Evolutionary conservation across 1,139 yeast genomes (phyloP).

Genomic region (Torulaspora pretoriensis): DNA sequence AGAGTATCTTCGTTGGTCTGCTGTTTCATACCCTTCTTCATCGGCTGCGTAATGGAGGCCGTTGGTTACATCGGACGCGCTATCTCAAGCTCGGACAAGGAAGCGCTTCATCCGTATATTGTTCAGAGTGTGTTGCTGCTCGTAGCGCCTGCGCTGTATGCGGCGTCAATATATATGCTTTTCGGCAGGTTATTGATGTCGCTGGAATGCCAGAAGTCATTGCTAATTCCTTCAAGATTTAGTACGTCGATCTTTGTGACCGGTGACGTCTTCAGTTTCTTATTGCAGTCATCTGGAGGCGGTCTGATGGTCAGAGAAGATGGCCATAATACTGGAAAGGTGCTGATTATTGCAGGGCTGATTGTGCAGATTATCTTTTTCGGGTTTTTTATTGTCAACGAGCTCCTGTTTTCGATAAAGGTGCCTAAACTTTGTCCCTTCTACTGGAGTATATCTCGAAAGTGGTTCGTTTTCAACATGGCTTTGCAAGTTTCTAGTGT

Average conservation of each 20-base stretch:
- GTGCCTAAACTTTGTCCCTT: slow-evolving; percentile 11
- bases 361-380: slow-evolving; percentile 41
- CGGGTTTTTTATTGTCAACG: slow-evolving; percentile 35
- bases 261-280: slow-evolving; percentile 43
- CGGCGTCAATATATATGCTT: slow-evolving; percentile 46
- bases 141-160: slow-evolving; percentile 44
- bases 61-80: slow-evolving; percentile 41
- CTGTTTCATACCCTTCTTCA: slow-evolving; percentile 30
- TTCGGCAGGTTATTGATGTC: slow-evolving; percentile 39
- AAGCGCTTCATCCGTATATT: slow-evolving; percentile 35
- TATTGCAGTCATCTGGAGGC: slow-evolving; percentile 45
- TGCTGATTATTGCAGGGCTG: slow-evolving; percentile 36
- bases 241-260: slow-evolving; percentile 43
- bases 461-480: slow-evolving; percentile 27
- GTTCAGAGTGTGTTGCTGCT: slow-evolving; percentile 40
- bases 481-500: slow-evolving; percentile 33
- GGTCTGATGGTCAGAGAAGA: slow-evolving; percentile 37
- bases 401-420: slow-evolving; percentile 22
- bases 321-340: slow-evolving; percentile 26
- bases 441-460: slow-evolving; percentile 6
- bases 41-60: slow-evolving; percentile 35
- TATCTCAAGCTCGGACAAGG: slow-evolving; percentile 25
- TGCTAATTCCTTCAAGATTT: slow-evolving; percentile 36
- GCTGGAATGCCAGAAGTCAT: slow-evolving; percentile 33
- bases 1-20: slow-evolving; percentile 9